Evolutionary conservation across 306 rosid genomes (phyloP), one percentile per base, ranked within the genome.

Genomic region (Luffa aegyptiaca): DNA sequence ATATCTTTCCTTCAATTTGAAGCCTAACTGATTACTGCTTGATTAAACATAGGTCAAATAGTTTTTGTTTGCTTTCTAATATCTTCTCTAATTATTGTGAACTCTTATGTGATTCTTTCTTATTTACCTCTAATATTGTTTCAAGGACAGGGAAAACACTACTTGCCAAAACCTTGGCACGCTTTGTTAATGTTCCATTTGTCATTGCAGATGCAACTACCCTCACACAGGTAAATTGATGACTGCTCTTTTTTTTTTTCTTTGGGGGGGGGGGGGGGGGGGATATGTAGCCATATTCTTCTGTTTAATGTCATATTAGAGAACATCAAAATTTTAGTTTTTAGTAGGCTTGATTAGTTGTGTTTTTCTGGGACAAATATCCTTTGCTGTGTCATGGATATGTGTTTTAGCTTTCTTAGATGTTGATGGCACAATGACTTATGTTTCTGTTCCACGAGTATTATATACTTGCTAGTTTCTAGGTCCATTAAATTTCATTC

Each of bases 111-210:
- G 63, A 86, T 82, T 80, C 87, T 92, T 86, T 90, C 90, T 87
- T 89, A 86, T 82, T 88, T 81, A 82, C 80, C 78, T 81, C 80
- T 86, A 81, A 83, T 91, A 88, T 83, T 84, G 78, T 91, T 87
- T 91, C 96, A 93, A 93, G 99, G 96, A 96, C 99, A 96, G 99
- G 99, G 93, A 96, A 96, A 92, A 96, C 99, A 77, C 86, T 96
- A 90, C 99, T 96, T 55, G 99, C 99, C 84, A 96, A 96, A 93
- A 96, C 98, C 84, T 85, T 96, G 90, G 99, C 99, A 52, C 90
- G 94, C 75, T 91, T 90, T 89, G 99, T 93, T 83, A 95, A 95
- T 82, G 99, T 95, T 57, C 99, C 99, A 59, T 95, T 95, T 80
- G 98, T 93, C 69, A 96, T 96, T 80, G 96, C 99, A 7, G 99